These are phyloP conservation scores for Tolypocladium tropicale DNA, from an alignment of 2,329 filamentous ascomycete species.

Conservation along the genomic window DNA sequence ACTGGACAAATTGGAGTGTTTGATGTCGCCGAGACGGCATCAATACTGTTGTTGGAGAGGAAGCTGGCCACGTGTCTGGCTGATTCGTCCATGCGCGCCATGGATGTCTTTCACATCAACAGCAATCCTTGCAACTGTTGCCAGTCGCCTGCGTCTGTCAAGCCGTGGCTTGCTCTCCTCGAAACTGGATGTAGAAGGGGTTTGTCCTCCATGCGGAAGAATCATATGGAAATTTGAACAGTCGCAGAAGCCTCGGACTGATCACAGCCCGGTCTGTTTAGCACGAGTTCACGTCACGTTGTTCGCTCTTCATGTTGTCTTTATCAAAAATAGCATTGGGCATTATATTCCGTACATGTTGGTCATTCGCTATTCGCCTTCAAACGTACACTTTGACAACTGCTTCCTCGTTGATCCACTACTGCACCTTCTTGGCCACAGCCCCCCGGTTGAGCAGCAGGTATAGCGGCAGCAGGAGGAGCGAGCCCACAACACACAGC, in stretches of 20 bases:
- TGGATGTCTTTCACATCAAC: too few relatives aligned
- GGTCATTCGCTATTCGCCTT: not conserved
- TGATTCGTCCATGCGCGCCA: not conserved
- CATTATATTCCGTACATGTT: not conserved
- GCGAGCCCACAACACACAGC: slow-evolving; percentile 50
- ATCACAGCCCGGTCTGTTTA: too few relatives aligned
- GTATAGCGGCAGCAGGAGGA: slow-evolving; percentile 29
- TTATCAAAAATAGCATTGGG: not conserved
- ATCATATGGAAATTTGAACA: too few relatives aligned
- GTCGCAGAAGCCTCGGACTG: too few relatives aligned
- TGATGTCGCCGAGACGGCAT: not conserved
- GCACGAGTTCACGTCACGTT: too few relatives aligned
- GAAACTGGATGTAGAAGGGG: too few relatives aligned
- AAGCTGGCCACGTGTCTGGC: not conserved
- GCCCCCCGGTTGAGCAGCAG: slow-evolving; percentile 16
- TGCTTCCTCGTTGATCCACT: not conserved
- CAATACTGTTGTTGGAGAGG: not conserved
- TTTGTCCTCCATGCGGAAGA: too few relatives aligned
- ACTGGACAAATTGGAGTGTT: too few relatives aligned
- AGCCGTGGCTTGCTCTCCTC: too few relatives aligned
- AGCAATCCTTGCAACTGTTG: too few relatives aligned
- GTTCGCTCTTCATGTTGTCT: too few relatives aligned
- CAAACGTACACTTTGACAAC: not conserved
- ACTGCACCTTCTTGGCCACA: slow-evolving; percentile 5
- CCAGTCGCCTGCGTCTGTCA: too few relatives aligned